These are phyloP conservation scores for Hymenoscyphus fructigenus DNA, from an alignment of 2,329 filamentous ascomycete species.

Conservation along the genomic window DNA sequence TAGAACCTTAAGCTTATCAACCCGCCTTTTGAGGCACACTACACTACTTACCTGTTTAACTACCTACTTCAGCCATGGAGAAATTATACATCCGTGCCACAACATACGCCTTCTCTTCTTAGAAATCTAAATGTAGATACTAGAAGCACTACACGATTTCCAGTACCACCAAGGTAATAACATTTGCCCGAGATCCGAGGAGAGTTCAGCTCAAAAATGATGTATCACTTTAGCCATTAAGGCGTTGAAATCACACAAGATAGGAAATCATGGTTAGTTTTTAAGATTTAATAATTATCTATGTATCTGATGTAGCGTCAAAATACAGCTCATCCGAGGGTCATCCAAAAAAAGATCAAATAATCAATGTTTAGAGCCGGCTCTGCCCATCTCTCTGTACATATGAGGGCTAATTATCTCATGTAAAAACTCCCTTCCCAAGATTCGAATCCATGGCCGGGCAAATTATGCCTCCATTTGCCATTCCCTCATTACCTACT, in stretches of 20 bases:
- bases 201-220: neutral
- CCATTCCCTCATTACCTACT: neutral
- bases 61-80: neutral
- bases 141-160: neutral
- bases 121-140: neutral
- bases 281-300: neutral
- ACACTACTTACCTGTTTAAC: neutral
- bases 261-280: too few relatives aligned
- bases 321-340: neutral
- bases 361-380: conserved; percentile 8
- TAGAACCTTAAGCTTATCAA: neutral
- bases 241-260: too few relatives aligned
- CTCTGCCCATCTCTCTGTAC: conserved; percentile 7
- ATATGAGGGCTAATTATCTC: neutral
- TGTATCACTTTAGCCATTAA: too few relatives aligned
- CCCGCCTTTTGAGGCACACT: neutral
- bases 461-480: neutral
- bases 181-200: neutral
- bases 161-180: neutral
- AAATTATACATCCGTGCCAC: neutral
- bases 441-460: conserved; percentile 7
- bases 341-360: conserved; percentile 3
- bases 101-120: neutral
- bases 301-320: neutral
- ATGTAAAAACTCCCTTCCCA: neutral